phyloP scores from a whole-genome alignment of 352 stramenopile species.

The Phytophthora colocasiae region DNA sequence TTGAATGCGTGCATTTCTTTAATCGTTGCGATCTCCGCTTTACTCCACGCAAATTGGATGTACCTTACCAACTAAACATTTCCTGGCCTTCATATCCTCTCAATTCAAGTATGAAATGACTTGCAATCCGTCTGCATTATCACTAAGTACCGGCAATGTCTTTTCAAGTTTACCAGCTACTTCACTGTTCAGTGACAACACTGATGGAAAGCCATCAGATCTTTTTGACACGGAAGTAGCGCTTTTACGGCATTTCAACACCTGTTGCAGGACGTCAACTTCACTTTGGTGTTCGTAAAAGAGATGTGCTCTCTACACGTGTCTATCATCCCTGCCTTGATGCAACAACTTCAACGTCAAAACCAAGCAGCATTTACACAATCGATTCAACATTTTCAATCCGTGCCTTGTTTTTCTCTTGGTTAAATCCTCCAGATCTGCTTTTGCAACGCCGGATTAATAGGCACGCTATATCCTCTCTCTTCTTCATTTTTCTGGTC shows the following conservation, averaged over 20 bases:
- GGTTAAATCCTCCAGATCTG: conserved; percentile 22
- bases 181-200: conserved; percentile 1
- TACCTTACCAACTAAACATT: conserved; percentile 26
- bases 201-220: conserved; percentile 2
- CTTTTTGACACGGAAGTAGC: conserved; percentile 9
- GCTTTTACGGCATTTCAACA: conserved; percentile 10
- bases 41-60: conserved; percentile 30
- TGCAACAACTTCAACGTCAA: conserved; percentile 15
- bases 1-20: conserved; percentile 6
- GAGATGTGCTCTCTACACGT: conserved; percentile 13
- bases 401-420: conserved; percentile 32
- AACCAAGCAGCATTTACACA: conserved; percentile 6
- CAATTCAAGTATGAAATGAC: conserved; percentile 20
- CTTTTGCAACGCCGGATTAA: conserved; percentile 18
- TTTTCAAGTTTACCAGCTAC: conserved; percentile 4
- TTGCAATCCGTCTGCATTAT: background rate
- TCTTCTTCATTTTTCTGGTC: conserved; percentile 13
- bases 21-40: background rate
- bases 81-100: conserved; percentile 19
- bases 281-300: conserved; percentile 27
- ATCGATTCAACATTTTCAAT: conserved; percentile 19
- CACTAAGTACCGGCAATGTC: background rate
- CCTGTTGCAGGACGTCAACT: too few species aligned
- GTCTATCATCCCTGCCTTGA: background rate
- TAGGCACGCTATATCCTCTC: conserved; percentile 31